A percentile compares a stretch with the other conserved stretches of the same genome.
Evolutionary conservation across 106 monocot genomes (phyloP).

Genomic region (Chionographis japonica): DNA sequence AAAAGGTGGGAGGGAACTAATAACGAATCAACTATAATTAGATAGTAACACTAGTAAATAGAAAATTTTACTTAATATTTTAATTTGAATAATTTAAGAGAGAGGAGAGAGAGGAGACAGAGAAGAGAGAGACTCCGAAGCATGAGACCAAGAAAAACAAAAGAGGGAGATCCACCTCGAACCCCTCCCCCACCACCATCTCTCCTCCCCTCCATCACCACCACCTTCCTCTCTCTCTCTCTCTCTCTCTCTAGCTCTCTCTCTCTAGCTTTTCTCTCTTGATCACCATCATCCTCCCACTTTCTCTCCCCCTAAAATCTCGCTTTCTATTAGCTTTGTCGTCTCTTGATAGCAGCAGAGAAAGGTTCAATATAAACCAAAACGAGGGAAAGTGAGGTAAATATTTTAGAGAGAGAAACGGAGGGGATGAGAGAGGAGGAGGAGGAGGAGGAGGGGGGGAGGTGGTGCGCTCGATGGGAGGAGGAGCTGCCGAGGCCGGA

Average conservation of each 20-base stretch:
- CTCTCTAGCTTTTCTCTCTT: too few relatives aligned
- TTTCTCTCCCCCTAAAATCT: too few relatives aligned
- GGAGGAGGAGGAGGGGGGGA: conserved; percentile 19
- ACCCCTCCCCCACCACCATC: background rate
- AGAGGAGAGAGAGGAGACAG: background rate
- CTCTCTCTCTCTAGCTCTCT: too few relatives aligned
- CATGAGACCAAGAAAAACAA: background rate
- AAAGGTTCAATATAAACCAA: too few relatives aligned
- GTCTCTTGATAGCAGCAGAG: too few relatives aligned
- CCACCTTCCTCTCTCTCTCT: background rate
- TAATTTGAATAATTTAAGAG: background rate
- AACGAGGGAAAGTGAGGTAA: too few relatives aligned
- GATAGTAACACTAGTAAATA: too few relatives aligned
- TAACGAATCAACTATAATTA: too few relatives aligned
- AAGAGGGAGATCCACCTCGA: conserved; percentile 35
- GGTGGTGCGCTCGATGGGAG: conserved; percentile 35
- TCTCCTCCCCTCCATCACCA: conserved; percentile 1
- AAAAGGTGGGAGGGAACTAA: too few relatives aligned
- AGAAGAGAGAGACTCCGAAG: conserved; percentile 6
- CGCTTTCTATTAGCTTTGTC: too few relatives aligned
- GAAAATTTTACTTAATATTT: background rate
- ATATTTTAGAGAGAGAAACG: too few relatives aligned
- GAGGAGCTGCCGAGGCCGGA: conserved; percentile 37
- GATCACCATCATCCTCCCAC: too few relatives aligned
- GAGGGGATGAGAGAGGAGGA: conserved; percentile 12